phyloP scores from a whole-genome alignment of 495 filamentous ascomycete genomes.

The Astrocystis sublimbata region DNA sequence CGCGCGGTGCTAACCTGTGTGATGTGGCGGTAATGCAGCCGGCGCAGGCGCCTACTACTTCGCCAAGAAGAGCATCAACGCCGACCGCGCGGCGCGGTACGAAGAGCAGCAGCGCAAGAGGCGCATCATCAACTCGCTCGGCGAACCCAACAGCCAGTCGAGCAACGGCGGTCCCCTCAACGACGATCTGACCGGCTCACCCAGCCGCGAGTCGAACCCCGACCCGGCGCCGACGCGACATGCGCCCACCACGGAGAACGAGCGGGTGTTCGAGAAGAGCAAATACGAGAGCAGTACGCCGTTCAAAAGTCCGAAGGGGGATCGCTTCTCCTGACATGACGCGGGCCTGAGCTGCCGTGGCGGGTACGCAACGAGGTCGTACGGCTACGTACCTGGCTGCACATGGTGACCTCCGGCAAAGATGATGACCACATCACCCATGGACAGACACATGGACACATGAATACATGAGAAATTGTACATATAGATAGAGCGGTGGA shows the following conservation, averaged over 20 bases:
- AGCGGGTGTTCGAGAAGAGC: constrained; percentile 74
- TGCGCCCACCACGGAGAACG: constrained; percentile 69
- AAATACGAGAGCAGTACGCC: constrained; percentile 80
- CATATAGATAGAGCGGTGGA: constrained; percentile 5
- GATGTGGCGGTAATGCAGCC: constrained; percentile 49
- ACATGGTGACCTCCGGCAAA: no score
- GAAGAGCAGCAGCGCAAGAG: constrained; percentile 66
- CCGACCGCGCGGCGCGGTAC: constrained; percentile 72
- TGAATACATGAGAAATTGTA: constrained; percentile 6
- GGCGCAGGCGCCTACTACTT: constrained; percentile 90
- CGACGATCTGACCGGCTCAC: constrained; percentile 65
- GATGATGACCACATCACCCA: no score
- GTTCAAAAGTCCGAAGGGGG: constrained; percentile 73
- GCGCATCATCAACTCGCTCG: constrained; percentile 60
- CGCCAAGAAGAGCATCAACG: constrained; percentile 91
- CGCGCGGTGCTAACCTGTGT: constrained; percentile 26
- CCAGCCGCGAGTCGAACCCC: constrained; percentile 72
- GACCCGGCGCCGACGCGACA: constrained; percentile 90
- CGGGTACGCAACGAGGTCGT: not conserved
- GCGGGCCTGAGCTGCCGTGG: not conserved
- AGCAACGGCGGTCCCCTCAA: not conserved
- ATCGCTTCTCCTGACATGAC: constrained; percentile 64
- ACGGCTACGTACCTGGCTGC: constrained; percentile 1
- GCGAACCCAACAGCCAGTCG: constrained; percentile 49
- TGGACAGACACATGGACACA: not conserved